A percentile compares a stretch with the other conserved stretches of the same genome.
These are phyloP conservation scores for Jacaranda mimosifolia DNA, from an alignment of 257 asterid genomes.

Conservation along the genomic window DNA sequence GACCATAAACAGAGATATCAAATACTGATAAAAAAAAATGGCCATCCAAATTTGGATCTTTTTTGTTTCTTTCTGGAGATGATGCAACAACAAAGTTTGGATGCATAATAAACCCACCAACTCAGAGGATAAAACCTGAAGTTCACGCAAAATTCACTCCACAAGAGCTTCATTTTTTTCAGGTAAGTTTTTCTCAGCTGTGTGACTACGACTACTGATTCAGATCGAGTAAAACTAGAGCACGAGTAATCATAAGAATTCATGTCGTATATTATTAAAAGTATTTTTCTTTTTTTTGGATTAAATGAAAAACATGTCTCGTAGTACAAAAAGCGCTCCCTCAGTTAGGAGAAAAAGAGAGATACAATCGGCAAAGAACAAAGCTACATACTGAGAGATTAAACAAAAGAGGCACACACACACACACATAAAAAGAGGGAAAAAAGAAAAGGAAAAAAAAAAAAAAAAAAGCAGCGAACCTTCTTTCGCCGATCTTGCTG, in stretches of 20 bases:
- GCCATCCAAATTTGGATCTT: no score
- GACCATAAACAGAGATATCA: not conserved
- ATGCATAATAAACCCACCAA: not conserved
- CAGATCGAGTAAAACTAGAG: not conserved
- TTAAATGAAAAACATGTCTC: not conserved
- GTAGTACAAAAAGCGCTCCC: not conserved
- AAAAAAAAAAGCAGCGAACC: conserved; percentile 43
- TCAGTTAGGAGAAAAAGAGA: not conserved
- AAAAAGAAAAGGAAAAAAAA: not conserved
- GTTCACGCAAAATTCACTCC: not conserved
- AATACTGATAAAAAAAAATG: no score
- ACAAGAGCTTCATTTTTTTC: not conserved
- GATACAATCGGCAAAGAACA: conserved; percentile 7
- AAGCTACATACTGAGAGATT: not conserved
- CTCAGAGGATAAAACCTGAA: not conserved
- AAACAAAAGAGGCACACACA: not conserved
- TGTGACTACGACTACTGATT: not conserved
- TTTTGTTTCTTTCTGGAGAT: not conserved
- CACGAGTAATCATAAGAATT: conserved; percentile 6
- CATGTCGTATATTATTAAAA: not conserved
- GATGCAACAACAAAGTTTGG: not conserved
- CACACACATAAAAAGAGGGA: not conserved
- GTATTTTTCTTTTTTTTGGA: no score
- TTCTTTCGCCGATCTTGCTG: conserved; percentile 75
- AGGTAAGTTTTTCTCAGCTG: not conserved